Conservation (phyloP, 1,139 yeast species). For the Candida labiduridarum region DNA sequence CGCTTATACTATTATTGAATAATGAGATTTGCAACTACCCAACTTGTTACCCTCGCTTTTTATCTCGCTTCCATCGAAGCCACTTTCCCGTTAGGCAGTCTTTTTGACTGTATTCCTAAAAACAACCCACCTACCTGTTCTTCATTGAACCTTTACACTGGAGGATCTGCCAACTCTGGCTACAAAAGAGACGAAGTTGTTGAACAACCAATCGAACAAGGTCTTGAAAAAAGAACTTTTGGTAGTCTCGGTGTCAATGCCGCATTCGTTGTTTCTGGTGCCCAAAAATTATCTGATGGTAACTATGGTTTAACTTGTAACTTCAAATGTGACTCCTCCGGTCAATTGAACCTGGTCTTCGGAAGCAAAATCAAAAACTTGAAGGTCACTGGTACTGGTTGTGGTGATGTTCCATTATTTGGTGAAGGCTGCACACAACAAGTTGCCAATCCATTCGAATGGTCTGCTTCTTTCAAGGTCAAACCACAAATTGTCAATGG, state of each 20-base stretch:
- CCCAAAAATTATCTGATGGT: slow-evolving; percentile 13
- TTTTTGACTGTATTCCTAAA: slow-evolving; percentile 9
- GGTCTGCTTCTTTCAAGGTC: slow-evolving; percentile 15
- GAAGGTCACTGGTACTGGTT: slow-evolving; percentile 14
- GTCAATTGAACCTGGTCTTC: slow-evolving; percentile 8
- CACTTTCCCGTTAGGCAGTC: slow-evolving; percentile 7
- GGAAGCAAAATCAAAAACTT: slow-evolving; percentile 8
- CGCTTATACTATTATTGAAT: slow-evolving; percentile 3
- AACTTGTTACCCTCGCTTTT: slow-evolving; percentile 11
- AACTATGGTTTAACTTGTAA: slow-evolving; percentile 12
- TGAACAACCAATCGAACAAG: not conserved
- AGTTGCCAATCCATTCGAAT: slow-evolving; percentile 12
- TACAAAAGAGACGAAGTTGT: slow-evolving; percentile 3
- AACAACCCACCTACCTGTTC: slow-evolving; percentile 7
- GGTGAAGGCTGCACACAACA: slow-evolving; percentile 7
- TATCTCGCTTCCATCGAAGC: slow-evolving; percentile 12
- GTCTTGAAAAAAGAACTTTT: slow-evolving; percentile 3
- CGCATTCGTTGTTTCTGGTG: slow-evolving; percentile 14
- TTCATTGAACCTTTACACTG: not conserved
- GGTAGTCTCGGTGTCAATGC: slow-evolving; percentile 10
- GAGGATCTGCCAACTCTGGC: not conserved
- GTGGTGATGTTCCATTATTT: slow-evolving; percentile 10
- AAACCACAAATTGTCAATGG: slow-evolving; percentile 13
- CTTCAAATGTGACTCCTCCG: slow-evolving; percentile 10
- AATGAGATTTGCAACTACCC: slow-evolving; percentile 11